Evolutionary conservation across 768 basidiomycete species (phyloP).

Genomic region (Suillus luteus): DNA sequence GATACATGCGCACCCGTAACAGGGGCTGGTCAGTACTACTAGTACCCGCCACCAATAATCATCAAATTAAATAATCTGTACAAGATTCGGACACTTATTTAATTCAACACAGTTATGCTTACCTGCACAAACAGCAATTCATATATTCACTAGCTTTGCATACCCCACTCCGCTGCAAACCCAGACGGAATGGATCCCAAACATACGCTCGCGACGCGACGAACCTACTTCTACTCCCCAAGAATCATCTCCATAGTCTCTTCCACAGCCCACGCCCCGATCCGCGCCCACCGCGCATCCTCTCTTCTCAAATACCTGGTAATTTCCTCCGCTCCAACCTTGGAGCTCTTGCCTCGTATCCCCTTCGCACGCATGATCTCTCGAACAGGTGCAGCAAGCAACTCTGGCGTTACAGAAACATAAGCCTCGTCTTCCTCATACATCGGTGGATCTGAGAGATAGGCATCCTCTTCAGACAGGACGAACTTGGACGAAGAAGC

Average conservation of each 20-base stretch:
- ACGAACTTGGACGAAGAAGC: conserved; percentile 34
- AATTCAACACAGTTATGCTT: conserved; percentile 86
- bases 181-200: not conserved
- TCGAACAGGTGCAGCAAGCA: conserved; percentile 51
- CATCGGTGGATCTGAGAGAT: conserved; percentile 59
- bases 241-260: conserved; percentile 51
- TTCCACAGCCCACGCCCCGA: conserved; percentile 65
- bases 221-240: not conserved
- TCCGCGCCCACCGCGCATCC: conserved; percentile 66
- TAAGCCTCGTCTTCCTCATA: conserved; percentile 73
- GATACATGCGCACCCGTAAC: no score
- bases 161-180: not conserved
- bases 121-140: conserved; percentile 25
- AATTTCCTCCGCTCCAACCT: conserved; percentile 39
- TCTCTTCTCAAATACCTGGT: conserved; percentile 43
- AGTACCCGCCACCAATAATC: no score
- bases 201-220: not conserved
- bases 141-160: not conserved
- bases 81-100: conserved; percentile 39
- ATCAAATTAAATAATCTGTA: no score
- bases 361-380: conserved; percentile 43
- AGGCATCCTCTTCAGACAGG: conserved; percentile 32
- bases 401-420: conserved; percentile 54
- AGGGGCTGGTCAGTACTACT: no score
- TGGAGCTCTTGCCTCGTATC: conserved; percentile 13